These are phyloP conservation scores for Apiospora aurea DNA, from an alignment of 2,329 filamentous ascomycete genomes.

Conservation along the genomic window DNA sequence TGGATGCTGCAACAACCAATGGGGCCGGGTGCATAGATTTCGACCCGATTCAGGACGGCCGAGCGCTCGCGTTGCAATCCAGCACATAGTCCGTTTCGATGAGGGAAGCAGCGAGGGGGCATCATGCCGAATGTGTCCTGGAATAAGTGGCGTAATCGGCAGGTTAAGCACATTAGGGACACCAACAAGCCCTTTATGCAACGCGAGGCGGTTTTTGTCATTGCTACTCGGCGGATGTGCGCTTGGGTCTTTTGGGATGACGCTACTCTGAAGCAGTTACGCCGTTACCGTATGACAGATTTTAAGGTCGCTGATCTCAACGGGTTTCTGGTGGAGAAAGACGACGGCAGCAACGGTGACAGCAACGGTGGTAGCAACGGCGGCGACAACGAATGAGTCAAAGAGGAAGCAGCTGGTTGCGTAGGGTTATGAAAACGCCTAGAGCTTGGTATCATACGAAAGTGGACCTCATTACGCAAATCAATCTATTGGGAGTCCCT, in stretches of 20 bases:
- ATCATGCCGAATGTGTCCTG: background rate
- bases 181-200: background rate
- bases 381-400: too few relatives aligned
- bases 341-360: background rate
- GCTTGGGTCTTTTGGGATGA: slow-evolving; percentile 7
- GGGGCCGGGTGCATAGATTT: background rate
- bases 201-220: background rate
- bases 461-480: too few relatives aligned
- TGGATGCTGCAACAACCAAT: background rate
- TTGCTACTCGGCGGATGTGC: slow-evolving; percentile 1
- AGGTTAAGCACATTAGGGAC: background rate
- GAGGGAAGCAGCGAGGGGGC: background rate
- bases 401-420: background rate
- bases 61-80: background rate
- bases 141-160: background rate
- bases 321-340: background rate
- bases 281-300: background rate
- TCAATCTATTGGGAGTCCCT: too few relatives aligned
- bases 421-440: too few relatives aligned
- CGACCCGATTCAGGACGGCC: too few relatives aligned
- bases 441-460: too few relatives aligned
- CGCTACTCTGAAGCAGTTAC: background rate
- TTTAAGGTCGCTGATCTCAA: background rate
- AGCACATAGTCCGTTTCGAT: background rate
- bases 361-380: background rate